These are phyloP conservation scores for Cyanidiococcus yangmingshanensis DNA, from an alignment of 23 red algal genomes.

Conservation along the genomic window DNA sequence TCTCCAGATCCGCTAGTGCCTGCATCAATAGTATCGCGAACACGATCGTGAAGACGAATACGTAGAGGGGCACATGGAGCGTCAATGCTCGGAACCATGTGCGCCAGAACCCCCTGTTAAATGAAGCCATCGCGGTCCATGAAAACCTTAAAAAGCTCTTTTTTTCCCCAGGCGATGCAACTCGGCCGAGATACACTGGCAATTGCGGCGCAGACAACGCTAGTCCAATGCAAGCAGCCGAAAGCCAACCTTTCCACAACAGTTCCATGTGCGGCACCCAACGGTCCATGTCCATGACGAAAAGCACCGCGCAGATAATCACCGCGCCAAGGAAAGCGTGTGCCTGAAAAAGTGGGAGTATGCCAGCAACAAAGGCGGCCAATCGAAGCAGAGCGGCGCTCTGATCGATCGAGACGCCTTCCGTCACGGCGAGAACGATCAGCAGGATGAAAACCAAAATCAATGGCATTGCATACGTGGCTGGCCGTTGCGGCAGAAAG, in stretches of 20 bases:
- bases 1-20: slow-evolving; percentile 4
- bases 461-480: slow-evolving; percentile 6
- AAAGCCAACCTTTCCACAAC: background rate
- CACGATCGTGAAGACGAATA: background rate
- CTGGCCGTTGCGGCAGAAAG: slow-evolving; percentile 3
- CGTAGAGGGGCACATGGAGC: background rate
- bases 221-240: background rate
- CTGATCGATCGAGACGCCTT: background rate
- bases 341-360: slow-evolving; percentile 1
- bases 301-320: background rate
- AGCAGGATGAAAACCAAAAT: background rate
- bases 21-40: background rate
- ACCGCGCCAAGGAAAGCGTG: slow-evolving; percentile 4
- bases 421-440: background rate
- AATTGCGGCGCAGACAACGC: background rate
- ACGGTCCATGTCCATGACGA: background rate
- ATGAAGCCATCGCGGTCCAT: background rate
- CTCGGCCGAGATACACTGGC: background rate
- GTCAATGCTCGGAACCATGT: slow-evolving; percentile 17
- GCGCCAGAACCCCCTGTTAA: slow-evolving; percentile 8
- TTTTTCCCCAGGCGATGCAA: background rate
- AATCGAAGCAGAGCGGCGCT: background rate
- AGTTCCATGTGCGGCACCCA: background rate
- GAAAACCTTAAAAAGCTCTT: background rate
- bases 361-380: slow-evolving; percentile 2